These are phyloP conservation scores for Spencermartinsiella ligniputridi DNA, from an alignment of 1,139 yeast species.

Conservation along the genomic window DNA sequence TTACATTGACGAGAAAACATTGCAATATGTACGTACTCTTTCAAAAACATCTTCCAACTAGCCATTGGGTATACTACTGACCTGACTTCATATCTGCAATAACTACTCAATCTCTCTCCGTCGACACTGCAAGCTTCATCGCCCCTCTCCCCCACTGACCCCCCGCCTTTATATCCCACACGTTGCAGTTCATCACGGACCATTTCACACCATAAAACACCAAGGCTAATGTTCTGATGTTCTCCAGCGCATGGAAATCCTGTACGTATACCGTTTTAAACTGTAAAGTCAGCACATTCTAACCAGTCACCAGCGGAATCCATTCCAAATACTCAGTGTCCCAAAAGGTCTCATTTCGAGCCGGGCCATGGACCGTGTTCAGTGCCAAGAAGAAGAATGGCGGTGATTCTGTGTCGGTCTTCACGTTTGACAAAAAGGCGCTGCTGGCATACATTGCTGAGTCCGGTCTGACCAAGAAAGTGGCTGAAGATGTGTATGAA, in stretches of 20 bases:
- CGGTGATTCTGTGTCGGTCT: constrained; percentile 57
- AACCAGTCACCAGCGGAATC: constrained; percentile 38
- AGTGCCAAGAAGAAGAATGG: constrained; percentile 63
- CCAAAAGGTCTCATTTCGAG: constrained; percentile 64
- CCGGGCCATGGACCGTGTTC: constrained; percentile 83
- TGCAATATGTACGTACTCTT: too few species aligned
- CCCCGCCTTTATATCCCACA: too few species aligned
- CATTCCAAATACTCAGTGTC: constrained; percentile 70
- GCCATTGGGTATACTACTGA: too few species aligned
- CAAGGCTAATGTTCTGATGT: constrained; percentile 16
- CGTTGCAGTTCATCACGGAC: too few species aligned
- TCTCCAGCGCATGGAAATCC: constrained; percentile 25
- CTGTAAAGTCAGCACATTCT: neutral
- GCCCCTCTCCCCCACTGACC: too few species aligned
- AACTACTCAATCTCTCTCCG: too few species aligned
- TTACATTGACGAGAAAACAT: too few species aligned
- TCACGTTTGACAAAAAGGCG: constrained; percentile 79
- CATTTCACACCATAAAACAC: too few species aligned
- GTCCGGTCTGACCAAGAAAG: constrained; percentile 41
- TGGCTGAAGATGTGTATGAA: constrained; percentile 42
- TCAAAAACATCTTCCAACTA: too few species aligned
- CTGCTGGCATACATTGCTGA: constrained; percentile 55
- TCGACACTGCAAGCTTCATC: too few species aligned
- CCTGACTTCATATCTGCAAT: too few species aligned
- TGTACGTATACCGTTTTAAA: constrained; percentile 18